Evolutionary conservation across 495 filamentous ascomycete genomes (phyloP).

Genomic region (Trichocladium uniseriatum): DNA sequence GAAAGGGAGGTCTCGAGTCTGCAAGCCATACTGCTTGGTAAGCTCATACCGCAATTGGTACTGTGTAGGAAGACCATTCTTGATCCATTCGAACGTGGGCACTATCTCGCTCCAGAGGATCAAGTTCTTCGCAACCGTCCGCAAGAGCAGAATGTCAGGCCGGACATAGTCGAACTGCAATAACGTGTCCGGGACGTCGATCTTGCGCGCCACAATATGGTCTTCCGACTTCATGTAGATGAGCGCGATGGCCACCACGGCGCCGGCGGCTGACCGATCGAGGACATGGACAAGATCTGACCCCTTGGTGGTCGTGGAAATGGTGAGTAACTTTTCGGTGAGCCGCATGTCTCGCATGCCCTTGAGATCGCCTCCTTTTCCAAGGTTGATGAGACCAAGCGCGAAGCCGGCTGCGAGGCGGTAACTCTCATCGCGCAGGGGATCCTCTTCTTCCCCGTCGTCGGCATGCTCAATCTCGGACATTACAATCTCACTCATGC

Average conservation of each 20-base stretch:
- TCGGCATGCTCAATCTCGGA: conserved; percentile 89
- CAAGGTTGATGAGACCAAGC: conserved; percentile 89
- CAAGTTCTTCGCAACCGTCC: conserved; percentile 81
- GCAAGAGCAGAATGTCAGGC: conserved; percentile 83
- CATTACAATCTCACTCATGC: conserved; percentile 98
- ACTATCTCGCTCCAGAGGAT: conserved; percentile 87
- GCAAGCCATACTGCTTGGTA: conserved; percentile 44
- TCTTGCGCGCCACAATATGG: conserved; percentile 75
- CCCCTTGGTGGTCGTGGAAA: conserved; percentile 80
- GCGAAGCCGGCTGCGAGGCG: conserved; percentile 89
- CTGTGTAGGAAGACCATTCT: conserved; percentile 55
- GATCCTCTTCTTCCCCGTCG: conserved; percentile 57
- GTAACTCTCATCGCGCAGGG: conserved; percentile 88
- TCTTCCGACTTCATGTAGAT: conserved; percentile 98
- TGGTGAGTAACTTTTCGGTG: conserved; percentile 71
- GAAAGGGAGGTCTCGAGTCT: conserved; percentile 76
- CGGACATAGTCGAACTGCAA: conserved; percentile 91
- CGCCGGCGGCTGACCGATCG: conserved; percentile 83
- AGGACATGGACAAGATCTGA: conserved; percentile 83
- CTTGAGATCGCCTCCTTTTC: conserved; percentile 74
- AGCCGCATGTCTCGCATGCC: conserved; percentile 92
- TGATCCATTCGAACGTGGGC: conserved; percentile 63
- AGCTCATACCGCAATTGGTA: conserved; percentile 52
- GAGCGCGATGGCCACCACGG: conserved; percentile 80
- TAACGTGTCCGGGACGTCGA: conserved; percentile 82